Base-by-base conservation (phyloP, 1,284 basidiomycete genomes). In the Puccinia polysora region DNA sequence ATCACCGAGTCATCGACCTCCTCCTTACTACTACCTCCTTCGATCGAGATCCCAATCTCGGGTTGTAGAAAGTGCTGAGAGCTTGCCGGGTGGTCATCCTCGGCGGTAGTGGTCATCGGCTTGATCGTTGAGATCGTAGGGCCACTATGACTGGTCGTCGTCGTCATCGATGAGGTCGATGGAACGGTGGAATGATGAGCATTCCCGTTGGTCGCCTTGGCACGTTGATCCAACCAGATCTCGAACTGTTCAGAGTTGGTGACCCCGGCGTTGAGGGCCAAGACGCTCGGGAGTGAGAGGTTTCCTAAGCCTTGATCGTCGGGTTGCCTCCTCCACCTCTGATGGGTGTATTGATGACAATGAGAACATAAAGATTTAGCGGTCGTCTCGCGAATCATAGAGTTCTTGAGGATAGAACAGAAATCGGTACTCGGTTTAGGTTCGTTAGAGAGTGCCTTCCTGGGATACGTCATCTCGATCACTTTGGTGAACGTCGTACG, bases 391-490 rank as follows among this genome's bases (percentile, higher is more conserved):
- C 91, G 88, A 30, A 89, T 82, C 18, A 98, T 81, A 7, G 95
- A 93, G 40, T 85, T 83, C 2, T 85, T 84, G 1, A 98, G 82
- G 68, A 96, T 83, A 1, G 85, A 85, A 1, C 85, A 78, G 77
- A 97, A 93, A 74, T 88, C 84, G 4, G 81, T 81, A 2, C 82
- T 75, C 23, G 81, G 79, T 1, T 80, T 78, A 1, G 82, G 78
- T 75, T 87, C 87, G 77, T 84, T 86, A 2, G 83, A 82, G 56
- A 83, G 77, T 0, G 81, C 76, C 81, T 87, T 89, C 71, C 88
- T 85, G 4, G 92, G 90, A 80, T 97, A 97, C 20, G 87, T 81
- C 77, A 98, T 80, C 77, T 98, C 95, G n/a, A 97, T 95, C 97
- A 72, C 83, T 85, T 74, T 84, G 80, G 80, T 96, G 97, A 2